Evolutionary conservation across 768 basidiomycete species (phyloP), one percentile per base, ranked within the genome.

Genomic region (Trametes meyenii): DNA sequence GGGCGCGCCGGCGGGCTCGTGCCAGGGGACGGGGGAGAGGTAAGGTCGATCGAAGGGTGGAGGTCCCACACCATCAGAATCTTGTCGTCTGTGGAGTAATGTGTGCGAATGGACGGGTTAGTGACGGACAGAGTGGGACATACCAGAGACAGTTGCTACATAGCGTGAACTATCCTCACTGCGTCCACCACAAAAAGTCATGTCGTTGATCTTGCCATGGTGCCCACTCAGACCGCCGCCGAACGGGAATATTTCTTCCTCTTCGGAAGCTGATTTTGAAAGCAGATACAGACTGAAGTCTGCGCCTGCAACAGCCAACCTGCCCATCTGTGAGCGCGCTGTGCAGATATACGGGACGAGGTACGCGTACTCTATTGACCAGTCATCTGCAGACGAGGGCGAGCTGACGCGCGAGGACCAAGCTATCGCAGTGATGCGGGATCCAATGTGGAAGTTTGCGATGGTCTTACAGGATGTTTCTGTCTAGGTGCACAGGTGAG

Each of bases 11-110:
- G 69, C 7, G 73, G 68, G 5, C 69, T 69, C 16, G 75, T 73
- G 35, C 68, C 70, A 2, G 73, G 74, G 43, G 64, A 72, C 67
- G 60, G 70, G 21, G 74, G 72, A 13, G 84, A 79, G 38, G 78
- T 71, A 44, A 81, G 76, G 55, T 82, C 74, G 48, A 80, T 56
- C 38, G 77, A 70, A 0, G 91, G 90, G 67, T 82, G 77, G n/a
- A 94, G 80, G 73, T 93, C 90, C 92, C 92, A 93, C 7, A 93
- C 85, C 85, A 92, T 88, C 40, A 92, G 81, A 82, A 89, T 88
- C 70, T 85, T 89, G 75, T 93, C 92, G 66, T 92, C 90, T 90
- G 63, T 6, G 43, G 55, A 51, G 40, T 26, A 24, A 44, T 59
- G 54, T 58, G 61, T 43, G 50, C 14, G 26, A 24, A 5, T 6